Evolutionary conservation across 805 yeast species (phyloP).

Genomic region (Sporopachydermia lactativora): DNA sequence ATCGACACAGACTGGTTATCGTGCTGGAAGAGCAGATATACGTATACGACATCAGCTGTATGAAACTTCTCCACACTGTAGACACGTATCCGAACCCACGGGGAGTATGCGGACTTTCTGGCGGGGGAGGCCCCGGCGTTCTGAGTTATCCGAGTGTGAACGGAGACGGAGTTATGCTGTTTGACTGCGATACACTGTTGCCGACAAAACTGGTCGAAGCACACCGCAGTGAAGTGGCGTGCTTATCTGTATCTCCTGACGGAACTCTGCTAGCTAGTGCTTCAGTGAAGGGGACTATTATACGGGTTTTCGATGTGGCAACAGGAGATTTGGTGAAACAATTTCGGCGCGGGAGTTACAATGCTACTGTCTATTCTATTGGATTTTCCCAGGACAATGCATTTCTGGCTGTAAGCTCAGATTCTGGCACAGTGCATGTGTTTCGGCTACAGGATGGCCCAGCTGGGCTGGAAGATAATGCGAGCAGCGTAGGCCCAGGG

Average conservation of each 20-base stretch:
- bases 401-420: constrained; percentile 69
- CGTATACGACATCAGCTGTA: constrained; percentile 82
- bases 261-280: constrained; percentile 82
- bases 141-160: constrained; percentile 14
- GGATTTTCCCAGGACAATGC: constrained; percentile 59
- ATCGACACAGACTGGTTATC: constrained; percentile 70
- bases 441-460: constrained; percentile 33
- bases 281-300: constrained; percentile 79
- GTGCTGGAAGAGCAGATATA: constrained; percentile 69
- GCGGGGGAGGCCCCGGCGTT: constrained; percentile 2
- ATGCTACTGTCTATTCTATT: constrained; percentile 65
- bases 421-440: constrained; percentile 87
- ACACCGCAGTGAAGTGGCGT: constrained; percentile 65
- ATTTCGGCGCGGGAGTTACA: constrained; percentile 77
- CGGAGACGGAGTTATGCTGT: constrained; percentile 61
- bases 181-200: constrained; percentile 58
- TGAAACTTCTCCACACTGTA: constrained; percentile 62
- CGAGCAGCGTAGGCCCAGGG: too few relatives aligned
- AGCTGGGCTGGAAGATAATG: not conserved
- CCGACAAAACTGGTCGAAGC: constrained; percentile 79
- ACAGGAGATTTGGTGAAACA: constrained; percentile 44
- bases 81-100: constrained; percentile 37
- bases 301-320: constrained; percentile 62
- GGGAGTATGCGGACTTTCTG: constrained; percentile 12
- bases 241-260: constrained; percentile 52